These are phyloP conservation scores for Neopestalotiopsis rosae DNA, from an alignment of 2,329 filamentous ascomycete species.

Conservation along the genomic window DNA sequence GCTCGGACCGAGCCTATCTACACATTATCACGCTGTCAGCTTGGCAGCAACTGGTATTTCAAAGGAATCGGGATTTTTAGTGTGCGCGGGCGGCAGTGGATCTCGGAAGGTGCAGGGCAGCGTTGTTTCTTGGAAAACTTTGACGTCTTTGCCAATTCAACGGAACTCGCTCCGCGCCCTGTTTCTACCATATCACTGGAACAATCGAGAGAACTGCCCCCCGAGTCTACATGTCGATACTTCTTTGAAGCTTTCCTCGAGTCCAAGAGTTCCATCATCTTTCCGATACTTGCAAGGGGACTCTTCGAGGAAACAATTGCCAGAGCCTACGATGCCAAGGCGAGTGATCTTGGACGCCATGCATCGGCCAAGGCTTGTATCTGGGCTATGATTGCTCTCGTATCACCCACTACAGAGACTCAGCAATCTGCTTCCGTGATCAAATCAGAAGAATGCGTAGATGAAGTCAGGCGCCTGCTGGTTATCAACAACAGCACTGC, in stretches of 20 bases:
- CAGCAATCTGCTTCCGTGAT: neutral
- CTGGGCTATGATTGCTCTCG: neutral
- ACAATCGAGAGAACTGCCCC: neutral
- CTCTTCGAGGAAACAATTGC: neutral
- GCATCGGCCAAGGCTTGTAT: neutral
- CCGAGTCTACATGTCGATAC: neutral
- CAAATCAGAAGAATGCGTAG: neutral
- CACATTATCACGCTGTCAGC: neutral
- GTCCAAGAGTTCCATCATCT: neutral
- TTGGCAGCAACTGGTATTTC: neutral
- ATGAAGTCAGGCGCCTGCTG: neutral
- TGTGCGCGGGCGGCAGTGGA: neutral
- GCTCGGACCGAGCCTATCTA: neutral
- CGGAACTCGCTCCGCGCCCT: neutral
- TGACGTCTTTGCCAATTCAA: neutral
- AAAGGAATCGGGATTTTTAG: neutral
- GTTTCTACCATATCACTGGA: neutral
- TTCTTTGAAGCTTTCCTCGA: neutral
- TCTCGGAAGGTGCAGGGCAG: neutral
- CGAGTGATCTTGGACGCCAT: neutral
- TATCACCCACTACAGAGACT: neutral
- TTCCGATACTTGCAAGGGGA: neutral
- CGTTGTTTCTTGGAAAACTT: neutral
- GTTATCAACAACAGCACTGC: neutral
- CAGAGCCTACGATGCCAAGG: neutral